phyloP scores from a whole-genome alignment of 2,329 filamentous ascomycete species.

The Cordyceps pruinosa region DNA sequence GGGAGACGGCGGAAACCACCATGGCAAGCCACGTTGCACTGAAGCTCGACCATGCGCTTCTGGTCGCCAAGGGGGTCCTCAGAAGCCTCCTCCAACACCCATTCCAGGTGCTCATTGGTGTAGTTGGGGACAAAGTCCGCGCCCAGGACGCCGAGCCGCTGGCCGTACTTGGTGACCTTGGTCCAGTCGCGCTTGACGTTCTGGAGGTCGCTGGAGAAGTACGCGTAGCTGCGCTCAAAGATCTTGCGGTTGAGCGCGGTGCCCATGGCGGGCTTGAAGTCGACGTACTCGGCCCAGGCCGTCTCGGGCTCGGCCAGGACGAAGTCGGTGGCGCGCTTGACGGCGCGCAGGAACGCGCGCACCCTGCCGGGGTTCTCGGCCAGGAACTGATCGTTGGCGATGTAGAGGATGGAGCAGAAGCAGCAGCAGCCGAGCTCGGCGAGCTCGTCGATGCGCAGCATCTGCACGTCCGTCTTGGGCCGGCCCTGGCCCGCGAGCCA shows the following conservation, averaged over 20 bases:
- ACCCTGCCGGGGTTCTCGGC: constrained; percentile 59
- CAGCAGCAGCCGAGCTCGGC: constrained; percentile 76
- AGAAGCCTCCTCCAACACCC: constrained; percentile 58
- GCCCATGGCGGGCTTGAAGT: constrained; percentile 65
- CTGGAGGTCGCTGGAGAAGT: constrained; percentile 68
- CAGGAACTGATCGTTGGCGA: constrained; percentile 67
- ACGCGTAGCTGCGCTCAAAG: constrained; percentile 71
- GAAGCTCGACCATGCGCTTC: constrained; percentile 64
- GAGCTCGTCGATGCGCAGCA: constrained; percentile 75
- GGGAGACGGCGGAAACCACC: constrained; percentile 57
- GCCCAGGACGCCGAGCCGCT: constrained; percentile 62
- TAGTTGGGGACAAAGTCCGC: constrained; percentile 63
- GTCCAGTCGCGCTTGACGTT: constrained; percentile 69
- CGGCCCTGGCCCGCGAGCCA: constrained; percentile 61
- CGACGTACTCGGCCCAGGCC: constrained; percentile 63
- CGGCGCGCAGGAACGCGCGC: constrained; percentile 60
- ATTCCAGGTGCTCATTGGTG: constrained; percentile 63
- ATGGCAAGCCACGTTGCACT: constrained; percentile 56
- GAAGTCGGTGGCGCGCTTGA: constrained; percentile 68
- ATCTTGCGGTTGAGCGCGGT: constrained; percentile 67
- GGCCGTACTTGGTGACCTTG: constrained; percentile 72
- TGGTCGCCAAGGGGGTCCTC: constrained; percentile 64
- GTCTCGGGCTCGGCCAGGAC: constrained; percentile 56
- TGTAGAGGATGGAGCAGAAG: constrained; percentile 77
- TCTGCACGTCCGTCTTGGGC: constrained; percentile 61